A percentile compares a stretch with the other conserved stretches of the same genome.
Conservation (phyloP, 805 yeast genomes). For the Kodamaea kaohsiungensis region DNA sequence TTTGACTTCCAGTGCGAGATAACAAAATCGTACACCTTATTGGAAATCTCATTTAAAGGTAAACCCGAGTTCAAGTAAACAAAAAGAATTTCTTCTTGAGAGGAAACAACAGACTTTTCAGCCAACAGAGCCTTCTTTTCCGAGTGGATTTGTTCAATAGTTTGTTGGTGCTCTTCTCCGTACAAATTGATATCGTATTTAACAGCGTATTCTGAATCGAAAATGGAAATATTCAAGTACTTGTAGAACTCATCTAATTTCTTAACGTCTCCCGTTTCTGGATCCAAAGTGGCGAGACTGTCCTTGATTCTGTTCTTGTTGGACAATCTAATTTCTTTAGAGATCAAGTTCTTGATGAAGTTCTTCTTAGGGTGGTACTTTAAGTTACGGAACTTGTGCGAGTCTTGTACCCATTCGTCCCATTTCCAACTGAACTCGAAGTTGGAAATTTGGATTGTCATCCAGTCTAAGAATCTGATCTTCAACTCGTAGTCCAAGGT, state of each 20-base stretch:
- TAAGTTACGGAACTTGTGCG: constrained; percentile 43
- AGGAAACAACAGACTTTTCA: constrained; percentile 23
- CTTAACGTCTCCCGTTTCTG: constrained; percentile 28
- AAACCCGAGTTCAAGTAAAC: constrained; percentile 36
- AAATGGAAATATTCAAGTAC: constrained; percentile 39
- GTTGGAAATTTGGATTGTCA: constrained; percentile 88
- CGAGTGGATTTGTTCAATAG: constrained; percentile 25
- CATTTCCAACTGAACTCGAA: constrained; percentile 97
- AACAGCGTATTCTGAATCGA: constrained; percentile 27
- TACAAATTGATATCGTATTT: constrained; percentile 38
- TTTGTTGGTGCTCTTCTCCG: constrained; percentile 32
- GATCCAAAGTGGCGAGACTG: constrained; percentile 50
- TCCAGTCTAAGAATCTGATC: constrained; percentile 81
- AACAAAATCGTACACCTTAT: constrained; percentile 42
- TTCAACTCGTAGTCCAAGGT: constrained; percentile 75
- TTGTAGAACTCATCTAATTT: constrained; percentile 39
- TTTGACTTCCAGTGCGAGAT: constrained; percentile 43
- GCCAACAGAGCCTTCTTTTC: constrained; percentile 25
- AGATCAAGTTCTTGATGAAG: constrained; percentile 75
- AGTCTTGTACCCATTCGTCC: constrained; percentile 85
- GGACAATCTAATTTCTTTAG: constrained; percentile 83
- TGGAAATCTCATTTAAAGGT: constrained; percentile 38
- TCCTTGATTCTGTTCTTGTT: constrained; percentile 69
- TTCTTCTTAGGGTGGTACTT: constrained; percentile 70
- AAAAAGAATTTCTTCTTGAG: constrained; percentile 41